These are phyloP conservation scores for Keithomyces neogunnii DNA, from an alignment of 2,329 filamentous ascomycete genomes.

Conservation along the genomic window DNA sequence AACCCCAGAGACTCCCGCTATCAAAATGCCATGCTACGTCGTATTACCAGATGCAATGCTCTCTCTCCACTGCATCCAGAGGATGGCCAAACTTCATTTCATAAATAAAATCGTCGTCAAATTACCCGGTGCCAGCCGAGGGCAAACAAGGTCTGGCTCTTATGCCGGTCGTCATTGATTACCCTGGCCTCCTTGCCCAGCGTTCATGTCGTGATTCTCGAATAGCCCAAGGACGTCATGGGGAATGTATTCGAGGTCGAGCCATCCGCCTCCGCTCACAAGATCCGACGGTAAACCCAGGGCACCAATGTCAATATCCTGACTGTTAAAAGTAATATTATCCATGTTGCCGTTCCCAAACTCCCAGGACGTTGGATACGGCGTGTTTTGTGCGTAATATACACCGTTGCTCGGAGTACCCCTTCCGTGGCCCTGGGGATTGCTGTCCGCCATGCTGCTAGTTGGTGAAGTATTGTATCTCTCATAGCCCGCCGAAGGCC, in stretches of 20 bases:
- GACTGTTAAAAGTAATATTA: slow-evolving; percentile 64
- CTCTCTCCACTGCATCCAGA: not conserved
- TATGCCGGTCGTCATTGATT: not conserved
- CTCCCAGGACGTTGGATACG: slow-evolving; percentile 23
- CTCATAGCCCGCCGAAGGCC: slow-evolving; percentile 34
- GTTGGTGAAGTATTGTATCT: slow-evolving; percentile 33
- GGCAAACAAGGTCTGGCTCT: no score
- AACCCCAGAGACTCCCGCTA: not conserved
- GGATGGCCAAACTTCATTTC: not conserved
- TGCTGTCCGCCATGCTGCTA: slow-evolving; percentile 28
- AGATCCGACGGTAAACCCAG: slow-evolving; percentile 55
- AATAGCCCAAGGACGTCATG: slow-evolving; percentile 55
- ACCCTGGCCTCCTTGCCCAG: slow-evolving; percentile 8
- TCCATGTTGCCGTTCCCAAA: slow-evolving; percentile 28
- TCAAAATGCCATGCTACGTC: not conserved
- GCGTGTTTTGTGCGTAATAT: slow-evolving; percentile 20
- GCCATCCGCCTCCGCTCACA: slow-evolving; percentile 47
- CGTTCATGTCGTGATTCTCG: slow-evolving; percentile 26
- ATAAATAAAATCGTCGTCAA: not conserved
- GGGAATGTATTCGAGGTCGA: slow-evolving; percentile 59
- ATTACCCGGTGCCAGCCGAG: no score
- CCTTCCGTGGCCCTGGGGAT: not conserved
- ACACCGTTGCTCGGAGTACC: slow-evolving; percentile 5
- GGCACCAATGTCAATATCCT: slow-evolving; percentile 66
- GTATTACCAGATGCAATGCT: not conserved